Evolutionary conservation across 208 protist species (phyloP).

Genomic region (Acanthamoeba polyphaga): DNA sequence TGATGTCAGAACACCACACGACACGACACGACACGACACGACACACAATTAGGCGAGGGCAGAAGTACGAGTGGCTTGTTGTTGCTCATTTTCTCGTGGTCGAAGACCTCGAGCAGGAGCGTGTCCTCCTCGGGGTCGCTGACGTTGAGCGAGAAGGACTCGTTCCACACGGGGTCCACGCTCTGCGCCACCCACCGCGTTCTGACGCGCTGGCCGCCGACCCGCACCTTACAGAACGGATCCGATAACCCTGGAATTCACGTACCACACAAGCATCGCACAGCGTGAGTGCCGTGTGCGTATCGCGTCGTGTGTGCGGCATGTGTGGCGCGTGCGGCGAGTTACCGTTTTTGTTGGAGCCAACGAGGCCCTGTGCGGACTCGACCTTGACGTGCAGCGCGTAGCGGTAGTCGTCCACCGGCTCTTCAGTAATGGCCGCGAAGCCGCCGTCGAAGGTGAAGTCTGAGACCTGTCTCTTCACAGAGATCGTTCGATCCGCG

Average conservation of each 20-base stretch:
- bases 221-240: slow-evolving; percentile 20
- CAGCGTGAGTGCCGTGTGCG: too few relatives aligned
- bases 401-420: background rate
- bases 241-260: background rate
- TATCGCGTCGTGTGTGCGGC: too few relatives aligned
- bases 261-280: background rate
- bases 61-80: slow-evolving; percentile 36
- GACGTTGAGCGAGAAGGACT: background rate
- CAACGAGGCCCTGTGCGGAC: background rate
- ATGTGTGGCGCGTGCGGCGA: background rate
- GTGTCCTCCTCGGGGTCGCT: slow-evolving; percentile 46
- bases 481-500: background rate
- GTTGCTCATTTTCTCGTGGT: slow-evolving; percentile 50
- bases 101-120: slow-evolving; percentile 31
- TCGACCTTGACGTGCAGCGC: slow-evolving; percentile 24
- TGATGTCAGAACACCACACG: background rate
- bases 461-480: background rate
- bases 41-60: background rate
- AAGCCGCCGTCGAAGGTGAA: background rate
- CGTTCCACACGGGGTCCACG: slow-evolving; percentile 53
- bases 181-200: background rate
- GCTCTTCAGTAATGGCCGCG: background rate
- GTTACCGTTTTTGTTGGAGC: slow-evolving; percentile 35
- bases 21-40: background rate
- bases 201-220: background rate